These are phyloP conservation scores for Tuber melanosporum DNA, from an alignment of 495 filamentous ascomycete species.

Conservation along the genomic window DNA sequence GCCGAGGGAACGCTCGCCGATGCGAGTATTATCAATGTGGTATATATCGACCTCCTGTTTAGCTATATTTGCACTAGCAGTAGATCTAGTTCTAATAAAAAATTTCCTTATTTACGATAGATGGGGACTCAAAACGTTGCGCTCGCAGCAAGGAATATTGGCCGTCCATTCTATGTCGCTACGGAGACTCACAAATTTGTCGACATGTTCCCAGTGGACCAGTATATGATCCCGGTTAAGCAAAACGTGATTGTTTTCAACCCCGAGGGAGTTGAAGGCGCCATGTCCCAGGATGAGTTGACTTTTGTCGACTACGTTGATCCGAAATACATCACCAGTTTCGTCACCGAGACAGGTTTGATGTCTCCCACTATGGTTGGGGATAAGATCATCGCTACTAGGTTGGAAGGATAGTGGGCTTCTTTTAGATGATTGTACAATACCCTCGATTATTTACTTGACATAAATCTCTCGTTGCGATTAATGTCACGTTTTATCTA, in stretches of 20 bases:
- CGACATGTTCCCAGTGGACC: constrained; percentile 67
- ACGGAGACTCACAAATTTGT: constrained; percentile 96
- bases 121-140: constrained; percentile 92
- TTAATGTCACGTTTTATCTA: neutral
- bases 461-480: neutral
- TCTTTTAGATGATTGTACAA: neutral
- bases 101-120: constrained; percentile 40
- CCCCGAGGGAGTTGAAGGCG: constrained; percentile 46
- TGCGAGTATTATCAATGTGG: constrained; percentile 70
- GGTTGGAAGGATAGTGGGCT: constrained; percentile 13
- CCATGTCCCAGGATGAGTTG: constrained; percentile 42
- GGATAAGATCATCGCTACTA: constrained; percentile 35
- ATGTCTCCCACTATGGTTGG: constrained; percentile 53
- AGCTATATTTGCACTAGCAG: neutral
- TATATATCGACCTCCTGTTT: constrained; percentile 1
- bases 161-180: constrained; percentile 81
- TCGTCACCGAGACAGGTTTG: constrained; percentile 71
- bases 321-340: constrained; percentile 68
- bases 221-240: constrained; percentile 69
- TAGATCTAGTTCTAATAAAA: neutral
- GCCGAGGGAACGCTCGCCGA: constrained; percentile 94
- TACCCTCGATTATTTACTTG: neutral
- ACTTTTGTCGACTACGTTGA: constrained; percentile 75
- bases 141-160: constrained; percentile 65
- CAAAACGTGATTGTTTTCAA: constrained; percentile 67